Evolutionary conservation across 148 eudicot genomes (phyloP), one percentile per base, ranked within the genome.

Genomic region (Silene conica): DNA sequence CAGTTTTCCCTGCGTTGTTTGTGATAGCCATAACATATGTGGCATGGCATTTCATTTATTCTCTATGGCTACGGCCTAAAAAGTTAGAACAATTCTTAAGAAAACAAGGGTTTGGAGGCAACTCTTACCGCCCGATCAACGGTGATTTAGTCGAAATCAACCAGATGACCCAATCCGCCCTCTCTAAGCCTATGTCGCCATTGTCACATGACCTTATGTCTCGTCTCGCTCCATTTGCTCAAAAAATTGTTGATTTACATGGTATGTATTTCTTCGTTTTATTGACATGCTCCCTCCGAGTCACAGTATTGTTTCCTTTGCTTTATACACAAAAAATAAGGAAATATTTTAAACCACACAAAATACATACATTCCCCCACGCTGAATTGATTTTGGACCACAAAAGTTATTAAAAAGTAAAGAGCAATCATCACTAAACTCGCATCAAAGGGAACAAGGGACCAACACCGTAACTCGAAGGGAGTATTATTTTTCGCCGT

Each of bases 51-150:
- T 21, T 73, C 41, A 38, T 60, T 43, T 10, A 61, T 15, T 6
- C 55, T 4, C 13, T 76, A 28, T 76, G 79, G 79, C 20, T 69
- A 12, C 26, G 31, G 52, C 79, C 79, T 5, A 76, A 66, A 72
- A 69, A 61, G 59, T 18, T 69, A 15, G 74, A 76, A 28, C 54
- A 50, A 22, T 22, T 14, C 67, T 43, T 76, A 48, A 76, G 61
- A 70, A 31, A 61, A 46, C 79, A 76, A 26, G 79, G 79, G 6
- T 46, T 69, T 19, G 69, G 10, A 13, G 79, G 79, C 52, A 76
- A 69, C 34, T 19, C 41, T 2, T 74, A 74, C 71, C 71, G 63
- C 56, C 50, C 54, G 23, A 67, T 74, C 38, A 28, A 8, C 18
- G 77, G 72, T 0, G 77, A 74, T 74, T 50, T 74, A 5, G 25